phyloP scores from a whole-genome alignment of 495 filamentous ascomycete species.

The Podospora pseudocomata region DNA sequence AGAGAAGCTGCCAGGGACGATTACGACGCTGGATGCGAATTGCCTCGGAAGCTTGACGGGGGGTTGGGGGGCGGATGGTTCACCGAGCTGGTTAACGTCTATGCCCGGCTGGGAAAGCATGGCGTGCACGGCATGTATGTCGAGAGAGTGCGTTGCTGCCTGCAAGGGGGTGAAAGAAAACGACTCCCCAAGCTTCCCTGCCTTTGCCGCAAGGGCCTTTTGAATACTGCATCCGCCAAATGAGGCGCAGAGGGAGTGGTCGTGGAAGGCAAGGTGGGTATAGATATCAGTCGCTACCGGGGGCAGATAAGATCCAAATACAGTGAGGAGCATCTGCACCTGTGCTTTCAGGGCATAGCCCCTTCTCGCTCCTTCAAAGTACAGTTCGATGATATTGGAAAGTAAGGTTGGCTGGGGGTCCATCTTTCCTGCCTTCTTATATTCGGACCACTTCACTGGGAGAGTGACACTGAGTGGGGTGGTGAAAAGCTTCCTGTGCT shows the following conservation, averaged over 20 bases:
- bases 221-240: neutral
- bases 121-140: neutral
- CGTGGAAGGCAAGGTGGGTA: neutral
- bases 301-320: neutral
- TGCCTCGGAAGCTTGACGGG: neutral
- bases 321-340: constrained; percentile 9
- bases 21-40: neutral
- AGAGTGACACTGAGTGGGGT: constrained; percentile 3
- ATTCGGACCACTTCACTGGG: constrained; percentile 1
- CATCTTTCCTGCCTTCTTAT: neutral
- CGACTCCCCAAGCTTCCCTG: neutral
- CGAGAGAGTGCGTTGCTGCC: neutral
- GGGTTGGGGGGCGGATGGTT: neutral
- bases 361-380: neutral
- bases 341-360: neutral
- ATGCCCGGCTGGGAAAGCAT: neutral
- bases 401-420: neutral
- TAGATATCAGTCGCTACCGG: neutral
- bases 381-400: constrained; percentile 2
- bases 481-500: neutral
- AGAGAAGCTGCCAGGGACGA: neutral
- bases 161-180: neutral
- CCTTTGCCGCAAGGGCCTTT: neutral
- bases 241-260: neutral
- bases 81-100: neutral